Conservation (phyloP, 2,329 filamentous ascomycete species). For the Fusarium tjaetaba region DNA sequence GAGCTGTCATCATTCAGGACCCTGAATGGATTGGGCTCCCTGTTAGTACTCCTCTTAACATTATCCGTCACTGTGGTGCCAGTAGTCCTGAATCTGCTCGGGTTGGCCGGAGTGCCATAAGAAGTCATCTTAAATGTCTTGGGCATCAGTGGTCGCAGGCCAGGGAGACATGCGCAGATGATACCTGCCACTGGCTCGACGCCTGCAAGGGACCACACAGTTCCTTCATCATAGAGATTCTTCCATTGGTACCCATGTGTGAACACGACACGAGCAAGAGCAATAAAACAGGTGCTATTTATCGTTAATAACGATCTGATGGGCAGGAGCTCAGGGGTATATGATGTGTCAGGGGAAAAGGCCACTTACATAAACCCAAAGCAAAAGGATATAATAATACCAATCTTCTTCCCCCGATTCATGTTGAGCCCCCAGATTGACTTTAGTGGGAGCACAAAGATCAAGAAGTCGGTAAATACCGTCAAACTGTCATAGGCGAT, state of each 20-base stretch:
- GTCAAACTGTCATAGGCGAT: slow-evolving; percentile 11
- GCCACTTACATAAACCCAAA: slow-evolving; percentile 4
- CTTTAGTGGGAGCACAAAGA: slow-evolving; percentile 7
- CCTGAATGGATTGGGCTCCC: slow-evolving; percentile 2
- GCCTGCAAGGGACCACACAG: background rate
- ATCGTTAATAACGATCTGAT: background rate
- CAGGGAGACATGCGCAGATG: slow-evolving; percentile 6
- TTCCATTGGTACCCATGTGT: slow-evolving; percentile 13
- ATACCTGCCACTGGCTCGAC: slow-evolving; percentile 9
- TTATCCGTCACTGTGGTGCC: background rate
- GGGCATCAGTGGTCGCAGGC: slow-evolving; percentile 1
- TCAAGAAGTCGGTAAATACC: slow-evolving; percentile 7
- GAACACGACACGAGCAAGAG: background rate
- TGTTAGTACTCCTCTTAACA: background rate
- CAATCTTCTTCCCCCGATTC: slow-evolving; percentile 8
- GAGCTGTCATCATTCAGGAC: slow-evolving; percentile 8
- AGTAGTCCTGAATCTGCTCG: slow-evolving; percentile 8
- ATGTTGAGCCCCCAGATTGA: slow-evolving; percentile 8
- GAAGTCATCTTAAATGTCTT: slow-evolving; percentile 16
- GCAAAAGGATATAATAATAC: slow-evolving; percentile 2
- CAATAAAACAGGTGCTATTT: background rate
- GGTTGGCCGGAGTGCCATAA: background rate
- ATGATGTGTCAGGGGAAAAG: too few relatives aligned
- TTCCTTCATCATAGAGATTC: slow-evolving; percentile 6
- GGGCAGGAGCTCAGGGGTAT: too few relatives aligned